A percentile compares a stretch with the other conserved stretches of the same genome.
These are phyloP conservation scores for Gracilaria domingensis DNA, from an alignment of 23 red algal species.

Conservation along the genomic window DNA sequence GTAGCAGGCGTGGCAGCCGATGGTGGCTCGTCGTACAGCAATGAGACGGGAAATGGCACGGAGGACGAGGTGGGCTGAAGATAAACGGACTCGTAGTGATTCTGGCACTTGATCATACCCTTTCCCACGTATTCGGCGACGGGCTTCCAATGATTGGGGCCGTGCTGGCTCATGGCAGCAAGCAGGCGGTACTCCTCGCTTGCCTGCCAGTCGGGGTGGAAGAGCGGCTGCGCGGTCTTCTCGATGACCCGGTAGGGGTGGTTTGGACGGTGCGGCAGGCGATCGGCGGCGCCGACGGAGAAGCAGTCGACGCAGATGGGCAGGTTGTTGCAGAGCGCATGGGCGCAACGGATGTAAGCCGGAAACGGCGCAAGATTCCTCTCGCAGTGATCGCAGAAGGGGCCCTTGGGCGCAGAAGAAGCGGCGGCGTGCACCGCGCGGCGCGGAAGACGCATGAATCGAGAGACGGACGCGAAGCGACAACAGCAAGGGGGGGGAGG, in stretches of 20 bases:
- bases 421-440: slow-evolving; percentile 30
- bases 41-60: slow-evolving; percentile 46
- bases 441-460: slow-evolving; percentile 19
- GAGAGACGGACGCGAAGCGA: not conserved
- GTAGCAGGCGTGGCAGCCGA: not conserved
- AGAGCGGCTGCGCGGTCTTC: slow-evolving; percentile 41
- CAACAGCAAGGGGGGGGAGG: too few species aligned
- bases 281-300: slow-evolving; percentile 77
- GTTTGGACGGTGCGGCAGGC: slow-evolving; percentile 69
- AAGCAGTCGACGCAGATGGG: slow-evolving; percentile 93
- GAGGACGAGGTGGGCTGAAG: slow-evolving; percentile 53
- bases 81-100: slow-evolving; percentile 83
- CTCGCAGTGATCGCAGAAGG: slow-evolving; percentile 43
- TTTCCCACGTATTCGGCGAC: slow-evolving; percentile 86
- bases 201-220: slow-evolving; percentile 77
- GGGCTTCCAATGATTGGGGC: slow-evolving; percentile 77
- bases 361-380: not conserved
- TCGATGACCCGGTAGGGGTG: slow-evolving; percentile 89
- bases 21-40: not conserved
- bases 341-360: slow-evolving; percentile 55
- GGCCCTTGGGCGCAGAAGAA: slow-evolving; percentile 16
- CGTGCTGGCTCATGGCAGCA: slow-evolving; percentile 68
- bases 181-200: slow-evolving; percentile 88
- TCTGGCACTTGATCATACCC: slow-evolving; percentile 64
- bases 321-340: slow-evolving; percentile 39